Conservation (phyloP, 2,329 filamentous ascomycete genomes). For the Phialocephala sp. region DNA sequence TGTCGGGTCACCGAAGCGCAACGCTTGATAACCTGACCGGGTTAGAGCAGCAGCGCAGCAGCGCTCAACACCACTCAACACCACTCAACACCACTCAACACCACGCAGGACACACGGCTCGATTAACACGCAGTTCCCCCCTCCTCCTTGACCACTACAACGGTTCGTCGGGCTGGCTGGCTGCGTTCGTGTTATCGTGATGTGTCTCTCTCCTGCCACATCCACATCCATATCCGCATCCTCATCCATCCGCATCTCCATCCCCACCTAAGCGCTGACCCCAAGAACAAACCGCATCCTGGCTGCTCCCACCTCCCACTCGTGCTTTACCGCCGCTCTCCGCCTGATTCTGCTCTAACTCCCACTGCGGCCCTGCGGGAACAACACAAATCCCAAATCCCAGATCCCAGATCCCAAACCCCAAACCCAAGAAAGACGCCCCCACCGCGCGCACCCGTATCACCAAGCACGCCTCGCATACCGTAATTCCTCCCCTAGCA, state of each 20-base stretch:
- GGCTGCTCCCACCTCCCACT: background rate
- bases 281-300: background rate
- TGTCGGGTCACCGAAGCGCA: background rate
- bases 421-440: background rate
- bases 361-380: slow-evolving; percentile 1
- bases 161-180: slow-evolving; percentile 1
- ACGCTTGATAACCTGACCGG: background rate
- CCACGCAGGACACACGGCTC: too few species aligned
- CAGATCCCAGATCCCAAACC: background rate
- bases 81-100: too few species aligned
- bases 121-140: too few species aligned
- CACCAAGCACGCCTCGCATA: slow-evolving; percentile 1
- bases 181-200: background rate
- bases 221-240: slow-evolving; percentile 2
- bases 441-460: slow-evolving; percentile 1
- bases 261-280: slow-evolving; percentile 11
- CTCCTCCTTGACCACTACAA: background rate
- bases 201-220: slow-evolving; percentile 3
- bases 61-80: background rate
- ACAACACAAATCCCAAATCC: background rate
- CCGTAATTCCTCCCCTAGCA: slow-evolving; percentile 13
- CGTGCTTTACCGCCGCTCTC: background rate
- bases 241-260: background rate
- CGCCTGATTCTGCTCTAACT: slow-evolving; percentile 1
- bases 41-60: background rate